Base-by-base conservation (phyloP, 768 basidiomycete species). In the Tylopilus felleus region DNA sequence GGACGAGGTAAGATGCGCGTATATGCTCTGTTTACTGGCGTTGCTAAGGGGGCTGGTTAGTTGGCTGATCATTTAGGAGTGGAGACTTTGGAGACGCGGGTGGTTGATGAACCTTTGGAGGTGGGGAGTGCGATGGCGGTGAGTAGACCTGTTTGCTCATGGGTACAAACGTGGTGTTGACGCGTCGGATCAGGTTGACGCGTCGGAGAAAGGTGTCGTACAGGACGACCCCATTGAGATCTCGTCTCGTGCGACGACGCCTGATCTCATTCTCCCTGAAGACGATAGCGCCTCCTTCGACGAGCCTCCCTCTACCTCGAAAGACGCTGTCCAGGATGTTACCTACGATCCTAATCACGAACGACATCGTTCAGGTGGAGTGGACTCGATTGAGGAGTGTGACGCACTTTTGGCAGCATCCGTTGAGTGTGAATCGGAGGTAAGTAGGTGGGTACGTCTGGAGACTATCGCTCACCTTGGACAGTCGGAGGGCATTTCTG, bases 201-300 rank as follows among this genome's bases (percentile, higher is more conserved):
- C 12, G 8, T n/a, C 17, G 9, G 42, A 46, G 14, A 41, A 39
- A 12, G 19, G 8, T 21, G 23, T n/a, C 23, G 13, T n/a, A n/a
- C 35, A 16, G n/a, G 31, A 45, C 12, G 41, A 39, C 33, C 7
- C 8, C 21, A 21, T 39, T 14, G 22, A 28, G 16, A 13, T 5
- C 10, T 1, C 5, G 35, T 49, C 47, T 8, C 28, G 21, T 17
- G 1, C 23, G 22, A 41, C 33, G 4, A 53, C 58, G 5, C 58
- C 60, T 21, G 50, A 62, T 17, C 62, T 66, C 9, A 1, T 66
- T 27, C 46, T 65, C 1, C 62, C 64, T 6, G 57, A 64, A 14
- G 52, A 54, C 9, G 43, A 36, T 8, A 8, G 4, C 1, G 6
- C 14, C 4, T 44, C 13, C 4, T 28, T 29, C 2, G 2, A 9